These are phyloP conservation scores for Coelastrella sp. DNA, from an alignment of 139 green algal genomes.

Conservation along the genomic window DNA sequence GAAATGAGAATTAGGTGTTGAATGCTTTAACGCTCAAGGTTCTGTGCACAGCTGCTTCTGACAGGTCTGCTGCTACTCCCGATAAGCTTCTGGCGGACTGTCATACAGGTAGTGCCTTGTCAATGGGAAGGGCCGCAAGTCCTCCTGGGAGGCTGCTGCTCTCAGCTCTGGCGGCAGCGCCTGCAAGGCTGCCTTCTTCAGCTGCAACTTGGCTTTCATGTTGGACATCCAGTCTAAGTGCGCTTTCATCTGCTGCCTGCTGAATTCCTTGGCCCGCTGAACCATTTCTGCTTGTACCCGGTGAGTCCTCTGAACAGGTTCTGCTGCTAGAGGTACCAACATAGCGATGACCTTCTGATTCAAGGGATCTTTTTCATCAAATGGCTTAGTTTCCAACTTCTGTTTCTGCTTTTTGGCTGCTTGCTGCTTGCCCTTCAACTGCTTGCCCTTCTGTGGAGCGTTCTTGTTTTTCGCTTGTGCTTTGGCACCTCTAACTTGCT, in stretches of 20 bases:
- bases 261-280: slow-evolving; percentile 6
- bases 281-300: neutral
- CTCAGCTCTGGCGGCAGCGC: slow-evolving; percentile 25
- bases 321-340: slow-evolving; percentile 25
- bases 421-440: slow-evolving; percentile 16
- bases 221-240: slow-evolving; percentile 13
- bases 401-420: slow-evolving; percentile 28
- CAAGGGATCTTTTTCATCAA: slow-evolving; percentile 47
- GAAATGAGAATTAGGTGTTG: too few relatives aligned
- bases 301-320: neutral
- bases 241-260: slow-evolving; percentile 7
- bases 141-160: slow-evolving; percentile 21
- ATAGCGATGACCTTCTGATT: slow-evolving; percentile 42
- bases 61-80: neutral
- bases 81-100: slow-evolving; percentile 34
- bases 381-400: slow-evolving; percentile 35
- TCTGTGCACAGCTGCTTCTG: too few relatives aligned
- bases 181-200: slow-evolving; percentile 38
- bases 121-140: slow-evolving; percentile 41
- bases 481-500: slow-evolving; percentile 28
- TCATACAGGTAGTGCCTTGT: slow-evolving; percentile 47
- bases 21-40: too few relatives aligned
- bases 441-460: neutral
- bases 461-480: slow-evolving; percentile 23
- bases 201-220: slow-evolving; percentile 23